Conservation (phyloP, 1,139 yeast species). For the Yamadazyma atmosphaerica region DNA sequence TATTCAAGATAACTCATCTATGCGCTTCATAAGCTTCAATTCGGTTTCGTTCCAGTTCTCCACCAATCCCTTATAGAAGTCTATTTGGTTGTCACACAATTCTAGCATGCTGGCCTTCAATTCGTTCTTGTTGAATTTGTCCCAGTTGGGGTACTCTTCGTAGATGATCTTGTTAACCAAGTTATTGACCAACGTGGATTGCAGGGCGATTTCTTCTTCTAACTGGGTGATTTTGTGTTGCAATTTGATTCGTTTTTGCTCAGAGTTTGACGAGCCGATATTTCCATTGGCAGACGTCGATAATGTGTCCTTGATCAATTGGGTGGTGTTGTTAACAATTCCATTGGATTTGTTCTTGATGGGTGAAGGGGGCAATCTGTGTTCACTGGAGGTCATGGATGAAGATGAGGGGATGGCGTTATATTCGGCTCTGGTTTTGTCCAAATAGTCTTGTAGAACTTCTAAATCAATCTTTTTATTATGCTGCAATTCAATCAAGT, state of each 20-base stretch:
- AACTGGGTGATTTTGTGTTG: conserved; percentile 34
- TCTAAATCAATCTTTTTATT: conserved; percentile 90
- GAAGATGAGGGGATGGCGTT: conserved; percentile 7
- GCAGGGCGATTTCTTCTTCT: conserved; percentile 56
- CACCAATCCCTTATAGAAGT: conserved; percentile 70
- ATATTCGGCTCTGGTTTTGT: conserved; percentile 68
- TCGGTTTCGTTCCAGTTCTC: conserved; percentile 72
- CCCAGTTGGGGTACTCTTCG: conserved; percentile 83
- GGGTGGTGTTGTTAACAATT: conserved; percentile 45
- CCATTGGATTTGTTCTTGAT: conserved; percentile 29
- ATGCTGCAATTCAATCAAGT: conserved; percentile 79
- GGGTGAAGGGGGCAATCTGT: conserved; percentile 36
- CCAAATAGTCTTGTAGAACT: conserved; percentile 75
- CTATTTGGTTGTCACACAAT: conserved; percentile 74
- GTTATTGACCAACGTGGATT: conserved; percentile 50
- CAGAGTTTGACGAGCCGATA: conserved; percentile 42
- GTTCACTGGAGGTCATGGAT: conserved; percentile 3
- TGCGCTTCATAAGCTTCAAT: conserved; percentile 38
- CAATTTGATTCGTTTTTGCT: conserved; percentile 34
- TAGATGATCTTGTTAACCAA: conserved; percentile 71
- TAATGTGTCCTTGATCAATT: conserved; percentile 46
- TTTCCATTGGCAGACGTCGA: conserved; percentile 46
- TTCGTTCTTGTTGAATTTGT: conserved; percentile 75
- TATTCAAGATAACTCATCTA: conserved; percentile 32
- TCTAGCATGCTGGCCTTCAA: conserved; percentile 67